Evolutionary conservation across 2,329 filamentous ascomycete genomes (phyloP), one percentile per base, ranked within the genome.

Genomic region (Falciphora oryzae): DNA sequence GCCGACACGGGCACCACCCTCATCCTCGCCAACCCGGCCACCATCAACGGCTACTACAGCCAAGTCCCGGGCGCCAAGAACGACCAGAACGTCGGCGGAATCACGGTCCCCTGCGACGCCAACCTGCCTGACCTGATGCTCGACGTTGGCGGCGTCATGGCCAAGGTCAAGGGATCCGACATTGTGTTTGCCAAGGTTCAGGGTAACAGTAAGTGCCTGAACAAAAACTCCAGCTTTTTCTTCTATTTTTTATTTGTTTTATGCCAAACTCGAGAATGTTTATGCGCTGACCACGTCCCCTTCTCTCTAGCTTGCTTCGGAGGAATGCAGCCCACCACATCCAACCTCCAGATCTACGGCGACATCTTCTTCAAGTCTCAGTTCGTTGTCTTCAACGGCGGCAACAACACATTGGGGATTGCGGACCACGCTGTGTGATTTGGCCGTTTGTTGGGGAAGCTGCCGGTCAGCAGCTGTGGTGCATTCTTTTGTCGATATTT

Each of bases 1-100:
- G 77, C 80, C 38, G 85, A 87, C 75, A 83, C 83, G 13, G 88
- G 87, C 66, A 89, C 87, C 32, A 87, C 86, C 0, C 81, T 89
- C 63, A 77, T 90, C 65, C 78, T 90, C 50, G 82, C 86, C 65
- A 83, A 86, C 70, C 74, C 80, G 35, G 71, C 75, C 31, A 79
- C 87, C 58, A 79, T 81, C 60, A 70, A 79, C 4, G 77, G 72
- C 4, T 85, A 85, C 73, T 85, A 83, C 71, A 69, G 74, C 35
- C 73, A 79, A 59, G 76, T 85, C 11, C 68, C 71, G 1, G 80
- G 79, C 18, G 81, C 83, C 1, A 66, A 67, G 25, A 72, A 79
- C 61, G 74, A 79, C 67, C 65, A 72, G 1, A 64, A 73, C 11
- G 74, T 76, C 3, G 80, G 80, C 14, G 81, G 81, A 7, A 75